Conservation (phyloP, 768 basidiomycete species). For the Hemileccinum rubropunctum region DNA sequence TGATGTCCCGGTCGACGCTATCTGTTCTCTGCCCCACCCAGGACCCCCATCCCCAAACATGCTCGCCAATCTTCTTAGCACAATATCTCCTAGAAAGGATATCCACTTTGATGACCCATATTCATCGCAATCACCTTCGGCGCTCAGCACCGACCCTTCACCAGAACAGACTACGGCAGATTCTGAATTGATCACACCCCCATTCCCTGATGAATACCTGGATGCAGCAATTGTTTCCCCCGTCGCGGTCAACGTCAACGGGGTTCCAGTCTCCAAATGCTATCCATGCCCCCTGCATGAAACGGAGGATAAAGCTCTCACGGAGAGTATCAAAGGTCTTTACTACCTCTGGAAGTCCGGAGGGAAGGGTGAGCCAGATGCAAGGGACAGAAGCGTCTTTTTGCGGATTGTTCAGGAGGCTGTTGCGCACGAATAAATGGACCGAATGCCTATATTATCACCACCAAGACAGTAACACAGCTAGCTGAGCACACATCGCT, state of each 20-base stretch:
- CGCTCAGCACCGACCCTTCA: conserved; percentile 6
- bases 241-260: conserved; percentile 12
- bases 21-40: conserved; percentile 11
- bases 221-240: conserved; percentile 16
- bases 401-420: conserved; percentile 35
- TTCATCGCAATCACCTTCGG: conserved; percentile 6
- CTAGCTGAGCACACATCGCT: not conserved
- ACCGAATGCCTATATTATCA: not conserved
- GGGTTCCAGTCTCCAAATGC: conserved; percentile 4
- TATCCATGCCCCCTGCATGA: not conserved
- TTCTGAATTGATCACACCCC: conserved; percentile 27
- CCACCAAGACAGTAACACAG: not conserved
- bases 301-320: conserved; percentile 41
- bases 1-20: conserved; percentile 17
- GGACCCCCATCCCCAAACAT: conserved; percentile 27
- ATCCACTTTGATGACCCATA: conserved; percentile 6
- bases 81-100: conserved; percentile 26
- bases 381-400: conserved; percentile 29
- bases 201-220: conserved; percentile 7
- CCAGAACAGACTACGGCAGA: conserved; percentile 16
- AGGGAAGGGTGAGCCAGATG: conserved; percentile 19
- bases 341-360: conserved; percentile 58
- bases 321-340: conserved; percentile 51
- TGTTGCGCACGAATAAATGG: conserved; percentile 15
- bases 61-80: conserved; percentile 25